These are phyloP conservation scores for Babesia sp. DNA, from an alignment of 169 alveolate genomes.

Conservation along the genomic window DNA sequence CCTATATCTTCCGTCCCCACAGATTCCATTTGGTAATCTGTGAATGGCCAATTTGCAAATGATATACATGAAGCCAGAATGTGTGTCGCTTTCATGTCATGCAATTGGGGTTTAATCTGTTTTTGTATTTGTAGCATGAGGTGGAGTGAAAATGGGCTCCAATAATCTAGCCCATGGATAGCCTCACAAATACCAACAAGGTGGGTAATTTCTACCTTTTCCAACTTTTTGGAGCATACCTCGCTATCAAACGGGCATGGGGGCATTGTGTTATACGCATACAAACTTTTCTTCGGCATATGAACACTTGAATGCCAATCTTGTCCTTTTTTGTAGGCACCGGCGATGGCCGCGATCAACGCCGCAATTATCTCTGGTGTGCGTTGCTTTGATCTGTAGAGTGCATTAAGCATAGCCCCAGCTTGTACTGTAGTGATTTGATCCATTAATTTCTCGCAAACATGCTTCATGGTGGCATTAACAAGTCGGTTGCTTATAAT, in stretches of 20 bases:
- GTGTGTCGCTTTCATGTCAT: slow-evolving; percentile 63
- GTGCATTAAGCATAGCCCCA: slow-evolving; percentile 48
- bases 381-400: slow-evolving; percentile 21
- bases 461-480: slow-evolving; percentile 33
- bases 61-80: slow-evolving; percentile 32
- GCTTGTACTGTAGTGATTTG: slow-evolving; percentile 49
- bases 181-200: slow-evolving; percentile 60
- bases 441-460: slow-evolving; percentile 33
- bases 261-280: slow-evolving; percentile 33
- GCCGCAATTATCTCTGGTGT: slow-evolving; percentile 36
- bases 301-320: slow-evolving; percentile 23
- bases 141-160: slow-evolving; percentile 50
- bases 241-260: slow-evolving; percentile 46
- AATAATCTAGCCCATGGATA: slow-evolving; percentile 58
- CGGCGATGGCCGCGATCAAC: slow-evolving; percentile 40
- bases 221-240: slow-evolving; percentile 31
- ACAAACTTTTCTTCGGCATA: slow-evolving; percentile 21
- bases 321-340: slow-evolving; percentile 9
- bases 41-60: slow-evolving; percentile 41
- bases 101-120: slow-evolving; percentile 53
- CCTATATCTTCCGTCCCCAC: background rate
- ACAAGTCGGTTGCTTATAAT: slow-evolving; percentile 12
- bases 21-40: slow-evolving; percentile 44
- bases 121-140: slow-evolving; percentile 49
- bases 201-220: slow-evolving; percentile 51